A percentile compares a stretch with the other conserved stretches of the same genome.
Conservation (phyloP, 257 asterid genomes). For the Plantago elongata region DNA sequence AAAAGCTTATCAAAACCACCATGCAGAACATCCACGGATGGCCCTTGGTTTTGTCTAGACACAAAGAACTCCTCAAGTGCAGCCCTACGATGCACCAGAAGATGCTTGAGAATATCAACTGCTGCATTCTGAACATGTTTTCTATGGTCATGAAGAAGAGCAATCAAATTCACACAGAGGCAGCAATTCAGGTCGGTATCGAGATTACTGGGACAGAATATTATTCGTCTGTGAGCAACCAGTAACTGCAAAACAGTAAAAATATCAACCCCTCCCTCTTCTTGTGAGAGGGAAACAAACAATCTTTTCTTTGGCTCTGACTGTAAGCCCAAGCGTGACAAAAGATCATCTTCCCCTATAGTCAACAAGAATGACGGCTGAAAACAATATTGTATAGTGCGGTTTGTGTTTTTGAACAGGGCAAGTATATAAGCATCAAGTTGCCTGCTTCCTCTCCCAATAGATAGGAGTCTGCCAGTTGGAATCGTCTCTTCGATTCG, state of each 20-base stretch:
- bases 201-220: slow-evolving; percentile 90
- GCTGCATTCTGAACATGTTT: slow-evolving; percentile 69
- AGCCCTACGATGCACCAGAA: slow-evolving; percentile 85
- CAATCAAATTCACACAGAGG: slow-evolving; percentile 77
- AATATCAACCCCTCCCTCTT: slow-evolving; percentile 68
- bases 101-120: slow-evolving; percentile 88
- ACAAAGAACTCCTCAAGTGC: slow-evolving; percentile 90
- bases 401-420: slow-evolving; percentile 73
- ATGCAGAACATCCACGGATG: slow-evolving; percentile 66
- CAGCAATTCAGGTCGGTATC: slow-evolving; percentile 95
- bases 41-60: slow-evolving; percentile 84
- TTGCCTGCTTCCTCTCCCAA: slow-evolving; percentile 94
- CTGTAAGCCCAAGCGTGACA: slow-evolving; percentile 71
- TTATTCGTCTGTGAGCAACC: slow-evolving; percentile 78
- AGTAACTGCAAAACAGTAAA: slow-evolving; percentile 74
- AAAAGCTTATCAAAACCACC: slow-evolving; percentile 95
- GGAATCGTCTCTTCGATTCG: slow-evolving; percentile 87
- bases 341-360: slow-evolving; percentile 88
- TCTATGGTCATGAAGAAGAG: slow-evolving; percentile 76
- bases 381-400: slow-evolving; percentile 81
- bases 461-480: slow-evolving; percentile 73
- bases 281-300: slow-evolving; percentile 33
- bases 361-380: slow-evolving; percentile 83
- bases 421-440: slow-evolving; percentile 76
- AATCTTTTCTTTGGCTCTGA: slow-evolving; percentile 58